Evolutionary conservation across 345 rosid species (phyloP).

Genomic region (Salix exigua): DNA sequence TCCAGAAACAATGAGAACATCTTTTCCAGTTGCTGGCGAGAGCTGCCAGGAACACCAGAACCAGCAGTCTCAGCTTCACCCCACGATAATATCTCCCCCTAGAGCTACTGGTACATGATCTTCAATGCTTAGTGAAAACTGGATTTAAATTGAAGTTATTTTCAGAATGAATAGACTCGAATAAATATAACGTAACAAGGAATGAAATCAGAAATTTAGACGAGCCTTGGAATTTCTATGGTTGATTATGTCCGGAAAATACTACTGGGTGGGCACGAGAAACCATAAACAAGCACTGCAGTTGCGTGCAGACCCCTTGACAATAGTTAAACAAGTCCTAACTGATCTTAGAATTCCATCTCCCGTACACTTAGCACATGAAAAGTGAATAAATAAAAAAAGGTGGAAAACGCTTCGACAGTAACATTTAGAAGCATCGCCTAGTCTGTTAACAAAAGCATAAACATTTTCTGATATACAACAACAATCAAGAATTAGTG

Average conservation of each 20-base stretch:
- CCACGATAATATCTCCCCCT: no score
- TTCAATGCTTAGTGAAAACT: no score
- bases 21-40: no score
- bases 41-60: no score
- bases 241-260: background rate
- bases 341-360: background rate
- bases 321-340: background rate
- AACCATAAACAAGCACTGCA: background rate
- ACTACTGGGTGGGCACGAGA: background rate
- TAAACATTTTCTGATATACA: background rate
- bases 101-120: no score
- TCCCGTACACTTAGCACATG: background rate
- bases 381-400: background rate
- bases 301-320: background rate
- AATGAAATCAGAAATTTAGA: background rate
- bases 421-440: background rate
- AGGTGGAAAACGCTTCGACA: background rate
- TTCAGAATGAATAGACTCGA: slow-evolving; percentile 12
- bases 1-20: no score
- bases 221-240: background rate
- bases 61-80: no score
- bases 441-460: slow-evolving; percentile 4
- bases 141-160: no score
- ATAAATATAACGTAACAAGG: background rate
- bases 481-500: background rate